These are phyloP conservation scores for Nitzschia putrida DNA, from an alignment of 108 stramenopile genomes.

Conservation along the genomic window DNA sequence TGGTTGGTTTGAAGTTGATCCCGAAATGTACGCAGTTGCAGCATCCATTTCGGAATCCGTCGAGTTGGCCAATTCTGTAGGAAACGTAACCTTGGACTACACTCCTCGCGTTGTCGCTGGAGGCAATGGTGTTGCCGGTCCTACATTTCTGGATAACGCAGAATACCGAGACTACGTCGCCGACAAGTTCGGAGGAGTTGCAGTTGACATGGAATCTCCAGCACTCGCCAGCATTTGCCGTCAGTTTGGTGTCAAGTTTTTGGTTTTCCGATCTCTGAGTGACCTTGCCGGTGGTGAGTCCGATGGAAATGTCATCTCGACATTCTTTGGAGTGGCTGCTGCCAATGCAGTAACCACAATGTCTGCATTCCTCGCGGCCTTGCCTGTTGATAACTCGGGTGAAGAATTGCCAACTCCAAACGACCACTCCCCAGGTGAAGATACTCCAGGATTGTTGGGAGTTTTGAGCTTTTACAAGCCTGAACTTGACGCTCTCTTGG, in stretches of 20 bases:
- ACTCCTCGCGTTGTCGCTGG: not conserved
- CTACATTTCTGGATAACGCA: conserved; percentile 14
- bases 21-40: conserved; percentile 10
- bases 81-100: conserved; percentile 2
- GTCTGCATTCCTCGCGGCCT: not conserved
- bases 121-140: conserved; percentile 13
- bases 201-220: conserved; percentile 14
- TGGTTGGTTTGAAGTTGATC: conserved; percentile 11
- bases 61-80: not conserved
- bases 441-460: conserved; percentile 2
- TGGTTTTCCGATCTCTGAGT: conserved; percentile 6
- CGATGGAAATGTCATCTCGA: not conserved
- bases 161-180: conserved; percentile 3
- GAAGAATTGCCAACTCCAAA: not conserved
- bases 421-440: conserved; percentile 9
- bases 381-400: not conserved
- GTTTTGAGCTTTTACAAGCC: conserved; percentile 12
- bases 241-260: conserved; percentile 2
- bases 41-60: not conserved
- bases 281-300: conserved; percentile 6
- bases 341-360: conserved; percentile 17
- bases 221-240: not conserved
- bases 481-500: conserved; percentile 5
- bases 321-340: conserved; percentile 16
- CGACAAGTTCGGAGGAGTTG: conserved; percentile 1